Percentiles rank a stretch among this genome's conserved stretches.
phyloP scores from a whole-genome alignment of 2,329 filamentous ascomycete species.

The Colletotrichum eremochloae region DNA sequence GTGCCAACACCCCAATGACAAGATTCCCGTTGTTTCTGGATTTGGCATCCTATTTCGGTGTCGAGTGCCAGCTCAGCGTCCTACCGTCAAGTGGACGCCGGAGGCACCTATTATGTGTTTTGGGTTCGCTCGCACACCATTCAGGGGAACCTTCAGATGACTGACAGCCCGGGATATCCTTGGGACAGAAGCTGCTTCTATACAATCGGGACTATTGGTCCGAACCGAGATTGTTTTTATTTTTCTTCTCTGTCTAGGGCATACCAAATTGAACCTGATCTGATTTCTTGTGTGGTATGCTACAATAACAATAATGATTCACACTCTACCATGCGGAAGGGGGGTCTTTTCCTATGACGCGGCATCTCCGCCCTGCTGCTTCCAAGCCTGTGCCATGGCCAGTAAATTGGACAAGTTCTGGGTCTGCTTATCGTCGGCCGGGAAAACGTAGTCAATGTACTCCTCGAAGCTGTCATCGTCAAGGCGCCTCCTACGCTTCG shows the following conservation, averaged over 20 bases:
- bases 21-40: background rate
- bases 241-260: background rate
- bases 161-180: constrained; percentile 2
- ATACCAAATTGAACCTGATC: constrained; percentile 7
- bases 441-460: constrained; percentile 97
- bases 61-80: background rate
- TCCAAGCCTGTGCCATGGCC: constrained; percentile 90
- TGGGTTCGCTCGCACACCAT: background rate
- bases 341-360: background rate
- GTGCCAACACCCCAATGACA: constrained; percentile 13
- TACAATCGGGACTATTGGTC: constrained; percentile 1
- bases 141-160: constrained; percentile 7
- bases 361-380: constrained; percentile 67
- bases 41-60: background rate
- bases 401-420: constrained; percentile 87
- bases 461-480: constrained; percentile 97
- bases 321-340: background rate
- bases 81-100: background rate
- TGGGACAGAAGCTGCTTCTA: background rate
- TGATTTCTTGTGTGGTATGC: background rate
- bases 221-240: background rate
- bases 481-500: constrained; percentile 91
- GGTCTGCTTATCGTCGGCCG: constrained; percentile 89
- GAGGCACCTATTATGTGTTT: no score
- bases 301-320: background rate